Conservation (phyloP, 306 rosid genomes). For the Mucuna pruriens region DNA sequence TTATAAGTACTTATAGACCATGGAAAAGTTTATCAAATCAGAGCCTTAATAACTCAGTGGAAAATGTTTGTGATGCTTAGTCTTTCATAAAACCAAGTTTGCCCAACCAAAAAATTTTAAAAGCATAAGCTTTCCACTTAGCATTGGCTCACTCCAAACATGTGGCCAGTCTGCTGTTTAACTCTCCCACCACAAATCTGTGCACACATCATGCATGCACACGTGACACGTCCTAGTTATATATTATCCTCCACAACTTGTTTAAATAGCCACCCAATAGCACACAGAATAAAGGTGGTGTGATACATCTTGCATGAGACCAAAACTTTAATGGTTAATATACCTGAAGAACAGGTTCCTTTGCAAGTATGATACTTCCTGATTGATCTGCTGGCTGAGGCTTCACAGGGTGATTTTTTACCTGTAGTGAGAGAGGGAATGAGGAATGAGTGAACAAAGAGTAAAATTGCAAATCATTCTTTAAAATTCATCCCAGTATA, state of each 20-base stretch:
- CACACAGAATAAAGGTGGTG: neutral
- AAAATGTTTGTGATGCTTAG: neutral
- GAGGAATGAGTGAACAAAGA: neutral
- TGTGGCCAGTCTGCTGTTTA: no score
- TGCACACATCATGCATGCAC: slow-evolving; percentile 4
- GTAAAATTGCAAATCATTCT: neutral
- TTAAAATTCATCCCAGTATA: neutral
- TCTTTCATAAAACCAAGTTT: neutral
- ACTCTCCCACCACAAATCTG: neutral
- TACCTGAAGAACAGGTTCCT: slow-evolving; percentile 94
- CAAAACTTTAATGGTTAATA: slow-evolving; percentile 29
- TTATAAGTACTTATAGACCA: no score
- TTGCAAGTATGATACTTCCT: slow-evolving; percentile 89
- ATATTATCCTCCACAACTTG: neutral
- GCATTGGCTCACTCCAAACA: neutral
- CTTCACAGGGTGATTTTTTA: slow-evolving; percentile 92
- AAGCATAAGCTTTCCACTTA: neutral
- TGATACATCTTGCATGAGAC: neutral
- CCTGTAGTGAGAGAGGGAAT: slow-evolving; percentile 58
- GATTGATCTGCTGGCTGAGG: slow-evolving; percentile 82
- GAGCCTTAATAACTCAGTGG: neutral
- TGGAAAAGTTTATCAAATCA: no score
- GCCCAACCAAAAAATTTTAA: neutral
- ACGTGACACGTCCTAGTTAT: neutral
- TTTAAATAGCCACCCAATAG: neutral